A percentile compares a stretch with the other conserved stretches of the same genome.
These are phyloP conservation scores for Andrographis paniculata DNA, from an alignment of 305 asterid species.

Conservation along the genomic window DNA sequence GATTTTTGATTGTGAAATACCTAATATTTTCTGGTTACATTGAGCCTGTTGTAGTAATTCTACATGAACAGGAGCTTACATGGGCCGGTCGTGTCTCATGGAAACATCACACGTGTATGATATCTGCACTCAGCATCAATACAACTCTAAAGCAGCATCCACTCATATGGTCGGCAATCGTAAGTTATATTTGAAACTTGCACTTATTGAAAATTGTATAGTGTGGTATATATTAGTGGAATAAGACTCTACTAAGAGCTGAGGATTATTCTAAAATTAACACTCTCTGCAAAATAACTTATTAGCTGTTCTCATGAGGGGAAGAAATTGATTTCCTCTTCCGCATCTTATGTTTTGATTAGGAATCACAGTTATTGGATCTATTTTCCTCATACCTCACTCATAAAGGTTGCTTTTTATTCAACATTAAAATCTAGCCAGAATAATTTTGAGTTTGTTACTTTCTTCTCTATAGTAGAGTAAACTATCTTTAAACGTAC, in stretches of 20 bases:
- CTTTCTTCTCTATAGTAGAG: too few species aligned
- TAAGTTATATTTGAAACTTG: constrained; percentile 30
- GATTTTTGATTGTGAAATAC: constrained; percentile 15
- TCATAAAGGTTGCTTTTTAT: too few species aligned
- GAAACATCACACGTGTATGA: constrained; percentile 86
- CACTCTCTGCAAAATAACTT: neutral
- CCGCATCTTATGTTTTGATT: neutral
- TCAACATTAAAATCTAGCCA: too few species aligned
- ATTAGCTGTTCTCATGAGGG: constrained; percentile 7
- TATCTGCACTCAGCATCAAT: constrained; percentile 92
- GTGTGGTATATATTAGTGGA: constrained; percentile 6
- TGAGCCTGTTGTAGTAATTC: constrained; percentile 96
- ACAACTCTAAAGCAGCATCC: constrained; percentile 94
- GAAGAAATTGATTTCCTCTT: constrained; percentile 2
- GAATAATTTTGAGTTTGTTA: too few species aligned
- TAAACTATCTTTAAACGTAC: constrained; percentile 9
- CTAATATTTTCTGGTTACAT: constrained; percentile 61
- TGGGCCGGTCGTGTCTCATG: constrained; percentile 97
- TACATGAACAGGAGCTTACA: constrained; percentile 88
- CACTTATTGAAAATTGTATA: constrained; percentile 6
- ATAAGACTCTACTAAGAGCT: constrained; percentile 13
- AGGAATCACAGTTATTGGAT: too few species aligned
- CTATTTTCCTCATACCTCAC: too few species aligned
- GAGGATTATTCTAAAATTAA: constrained; percentile 9
- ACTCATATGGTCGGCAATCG: constrained; percentile 89